Conservation (phyloP, 108 stramenopile species). For the Fistulifera pelliculosa region DNA sequence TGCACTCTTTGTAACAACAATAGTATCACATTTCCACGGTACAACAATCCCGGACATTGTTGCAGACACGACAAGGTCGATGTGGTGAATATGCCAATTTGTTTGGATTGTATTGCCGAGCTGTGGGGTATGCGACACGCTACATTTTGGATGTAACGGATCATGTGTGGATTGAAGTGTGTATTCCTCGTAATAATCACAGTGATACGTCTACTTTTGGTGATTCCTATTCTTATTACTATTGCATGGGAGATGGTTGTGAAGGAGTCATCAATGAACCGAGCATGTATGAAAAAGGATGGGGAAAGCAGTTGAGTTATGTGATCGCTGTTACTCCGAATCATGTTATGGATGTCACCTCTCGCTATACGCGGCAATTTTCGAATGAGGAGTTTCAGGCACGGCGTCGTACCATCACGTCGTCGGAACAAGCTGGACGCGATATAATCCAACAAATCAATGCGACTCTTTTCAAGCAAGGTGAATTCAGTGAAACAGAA, state of each 20-base stretch:
- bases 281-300: constrained; percentile 96
- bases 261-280: constrained; percentile 90
- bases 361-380: constrained; percentile 78
- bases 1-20: constrained; percentile 51
- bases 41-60: constrained; percentile 79
- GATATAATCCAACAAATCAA: constrained; percentile 31
- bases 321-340: constrained; percentile 56
- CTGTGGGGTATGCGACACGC: constrained; percentile 88
- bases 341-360: constrained; percentile 86
- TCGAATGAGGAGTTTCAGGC: constrained; percentile 44
- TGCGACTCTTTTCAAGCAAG: constrained; percentile 13
- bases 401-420: constrained; percentile 37
- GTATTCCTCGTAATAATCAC: constrained; percentile 13
- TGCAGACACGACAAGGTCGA: constrained; percentile 73
- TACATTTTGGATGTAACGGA: constrained; percentile 93
- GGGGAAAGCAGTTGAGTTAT: constrained; percentile 87
- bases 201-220: too few relatives aligned
- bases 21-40: constrained; percentile 85
- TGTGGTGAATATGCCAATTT: constrained; percentile 98
- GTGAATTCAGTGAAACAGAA: constrained; percentile 4
- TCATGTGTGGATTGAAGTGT: constrained; percentile 97
- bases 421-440: constrained; percentile 28
- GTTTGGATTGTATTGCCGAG: constrained; percentile 81
- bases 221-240: constrained; percentile 41
- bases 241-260: constrained; percentile 91